These are phyloP conservation scores for Aspergillus nanangensis DNA, from an alignment of 495 filamentous ascomycete genomes.

Conservation along the genomic window DNA sequence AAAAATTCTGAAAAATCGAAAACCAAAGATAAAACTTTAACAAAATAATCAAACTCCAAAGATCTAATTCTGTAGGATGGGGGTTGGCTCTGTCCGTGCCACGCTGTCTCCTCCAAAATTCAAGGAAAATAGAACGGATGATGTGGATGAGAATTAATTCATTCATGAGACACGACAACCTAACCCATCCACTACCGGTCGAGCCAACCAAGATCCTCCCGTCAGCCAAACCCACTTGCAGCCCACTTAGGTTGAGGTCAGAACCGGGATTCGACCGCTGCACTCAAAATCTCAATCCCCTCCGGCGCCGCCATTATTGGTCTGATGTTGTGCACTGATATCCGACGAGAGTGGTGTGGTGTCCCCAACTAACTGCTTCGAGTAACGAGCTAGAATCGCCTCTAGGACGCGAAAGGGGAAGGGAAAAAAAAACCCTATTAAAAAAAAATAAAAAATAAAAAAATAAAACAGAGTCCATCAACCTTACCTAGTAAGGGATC, in stretches of 20 bases:
- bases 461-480: neutral
- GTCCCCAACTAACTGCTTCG: conserved; percentile 9
- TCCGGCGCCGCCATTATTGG: neutral
- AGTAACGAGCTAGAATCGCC: conserved; percentile 11
- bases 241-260: conserved; percentile 1
- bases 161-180: neutral
- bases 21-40: too few species aligned
- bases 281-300: neutral
- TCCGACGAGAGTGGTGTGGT: too few species aligned
- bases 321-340: too few species aligned
- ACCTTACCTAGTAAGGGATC: too few species aligned
- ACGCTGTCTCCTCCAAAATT: too few species aligned
- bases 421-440: neutral
- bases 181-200: neutral
- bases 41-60: neutral
- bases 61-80: too few species aligned
- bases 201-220: neutral
- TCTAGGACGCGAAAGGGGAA: neutral
- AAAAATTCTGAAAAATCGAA: too few species aligned
- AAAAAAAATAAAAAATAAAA: neutral
- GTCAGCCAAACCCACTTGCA: neutral
- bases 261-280: conserved; percentile 2
- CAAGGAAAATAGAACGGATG: neutral
- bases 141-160: neutral
- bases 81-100: too few species aligned